phyloP scores from a whole-genome alignment of 345 rosid genomes.

The Hibiscus syriacus region DNA sequence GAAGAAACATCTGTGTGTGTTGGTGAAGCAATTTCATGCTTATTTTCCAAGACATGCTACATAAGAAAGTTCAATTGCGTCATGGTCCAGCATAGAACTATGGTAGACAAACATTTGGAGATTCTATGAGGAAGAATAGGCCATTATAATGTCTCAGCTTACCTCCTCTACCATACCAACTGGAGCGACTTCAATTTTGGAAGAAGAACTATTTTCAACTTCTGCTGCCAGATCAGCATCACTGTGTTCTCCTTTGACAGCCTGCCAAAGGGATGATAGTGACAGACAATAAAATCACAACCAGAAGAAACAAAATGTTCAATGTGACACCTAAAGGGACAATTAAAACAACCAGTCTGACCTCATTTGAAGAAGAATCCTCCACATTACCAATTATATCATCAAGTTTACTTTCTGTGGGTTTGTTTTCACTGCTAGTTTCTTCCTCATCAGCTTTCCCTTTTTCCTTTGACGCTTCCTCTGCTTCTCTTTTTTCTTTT shows the following conservation, averaged over 20 bases:
- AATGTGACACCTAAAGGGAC: not conserved
- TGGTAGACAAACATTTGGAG: not conserved
- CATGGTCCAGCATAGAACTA: constrained; percentile 1
- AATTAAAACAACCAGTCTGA: constrained; percentile 13
- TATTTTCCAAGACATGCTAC: constrained; percentile 31
- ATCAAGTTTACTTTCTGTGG: constrained; percentile 20
- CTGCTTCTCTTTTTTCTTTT: constrained; percentile 62
- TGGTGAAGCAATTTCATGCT: constrained; percentile 27
- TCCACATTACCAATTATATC: constrained; percentile 44
- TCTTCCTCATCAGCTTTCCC: constrained; percentile 25
- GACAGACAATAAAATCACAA: constrained; percentile 7
- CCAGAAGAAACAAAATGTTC: not conserved
- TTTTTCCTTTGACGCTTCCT: constrained; percentile 34
- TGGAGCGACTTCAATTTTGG: constrained; percentile 25
- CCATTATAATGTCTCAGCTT: constrained; percentile 5
- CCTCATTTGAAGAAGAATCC: constrained; percentile 56
- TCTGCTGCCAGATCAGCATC: constrained; percentile 29
- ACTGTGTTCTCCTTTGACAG: constrained; percentile 14
- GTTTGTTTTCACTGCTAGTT: constrained; percentile 22
- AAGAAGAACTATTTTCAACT: constrained; percentile 20
- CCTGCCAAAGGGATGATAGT: constrained; percentile 12
- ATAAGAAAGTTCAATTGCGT: constrained; percentile 10
- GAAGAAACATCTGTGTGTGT: constrained; percentile 27
- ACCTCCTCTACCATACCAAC: constrained; percentile 30
- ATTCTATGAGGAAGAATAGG: not conserved